Evolutionary conservation across 2,329 filamentous ascomycete genomes (phyloP), one percentile per base, ranked within the genome.

Genomic region (Tolypocladium paradoxum): DNA sequence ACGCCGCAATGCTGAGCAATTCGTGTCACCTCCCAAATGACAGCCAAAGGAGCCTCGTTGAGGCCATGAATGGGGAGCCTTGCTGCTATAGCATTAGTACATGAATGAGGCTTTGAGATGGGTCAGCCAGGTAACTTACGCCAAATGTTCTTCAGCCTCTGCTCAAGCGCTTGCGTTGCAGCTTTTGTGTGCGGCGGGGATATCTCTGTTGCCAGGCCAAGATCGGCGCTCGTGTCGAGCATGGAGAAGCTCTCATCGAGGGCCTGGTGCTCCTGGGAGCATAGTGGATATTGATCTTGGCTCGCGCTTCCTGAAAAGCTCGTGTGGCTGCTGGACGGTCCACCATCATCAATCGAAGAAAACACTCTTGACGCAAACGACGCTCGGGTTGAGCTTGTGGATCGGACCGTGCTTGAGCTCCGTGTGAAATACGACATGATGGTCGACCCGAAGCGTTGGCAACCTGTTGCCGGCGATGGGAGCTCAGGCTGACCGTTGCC

Each of bases 1-100:
- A 78, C 68, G 0, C 62, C 62, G 54, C 77, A 80, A 40, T 76
- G 68, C 0, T 74, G 58, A 0, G 74, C 73, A 20, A 76, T 70
- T 12, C 79, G 71, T 0, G 73, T 71, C 0, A 79, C 61, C 53
- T 82, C 79, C 79, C 78, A 82, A 4, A 72, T 59, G 6, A 81
- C 67, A 2, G 72, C 70, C 3, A 81, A 65, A 0, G 78, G 76
- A 0, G 75, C 77, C 0, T 66, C 50, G 3, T 70, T 67, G 4
- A 79, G 64, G 51, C 68, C 68, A 0, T 55, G 50, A 16, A 56
- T 55, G 0, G 75, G 74, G 8, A 74, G 68, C n/a, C 59, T 64
- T 0, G 73, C 72, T 73, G 54, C 4, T 24, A 36, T 22, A 11
- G 24, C 12, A 16, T 40, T 16, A 52, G 20, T 18, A 22, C 12